Evolutionary conservation across 2,329 filamentous ascomycete genomes (phyloP).

Genomic region (Colletotrichum lupini): DNA sequence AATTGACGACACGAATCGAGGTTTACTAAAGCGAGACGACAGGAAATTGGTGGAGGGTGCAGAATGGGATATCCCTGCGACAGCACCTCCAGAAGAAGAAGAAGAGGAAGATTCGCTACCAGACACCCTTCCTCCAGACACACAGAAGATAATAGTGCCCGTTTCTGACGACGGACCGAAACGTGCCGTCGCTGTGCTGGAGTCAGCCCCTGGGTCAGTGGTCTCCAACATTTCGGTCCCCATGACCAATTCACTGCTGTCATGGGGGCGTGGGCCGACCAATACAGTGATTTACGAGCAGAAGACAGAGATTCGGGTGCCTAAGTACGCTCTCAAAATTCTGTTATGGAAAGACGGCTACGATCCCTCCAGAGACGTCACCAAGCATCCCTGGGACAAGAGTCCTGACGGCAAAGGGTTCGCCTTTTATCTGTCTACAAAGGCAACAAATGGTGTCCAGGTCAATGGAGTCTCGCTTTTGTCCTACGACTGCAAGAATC

Average conservation of each 20-base stretch:
- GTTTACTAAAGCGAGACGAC: constrained; percentile 39
- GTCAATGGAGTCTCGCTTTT: constrained; percentile 79
- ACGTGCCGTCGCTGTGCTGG: constrained; percentile 71
- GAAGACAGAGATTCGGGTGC: constrained; percentile 75
- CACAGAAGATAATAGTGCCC: constrained; percentile 48
- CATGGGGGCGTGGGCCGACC: constrained; percentile 78
- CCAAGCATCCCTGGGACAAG: constrained; percentile 51
- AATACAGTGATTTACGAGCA: constrained; percentile 77
- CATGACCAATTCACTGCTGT: constrained; percentile 74
- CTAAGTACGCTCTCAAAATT: constrained; percentile 84
- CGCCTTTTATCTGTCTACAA: constrained; percentile 81
- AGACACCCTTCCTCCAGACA: constrained; percentile 51
- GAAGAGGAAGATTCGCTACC: constrained; percentile 43
- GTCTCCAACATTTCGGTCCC: constrained; percentile 71
- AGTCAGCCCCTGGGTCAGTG: constrained; percentile 73
- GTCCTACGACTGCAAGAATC: constrained; percentile 65
- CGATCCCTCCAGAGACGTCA: constrained; percentile 66
- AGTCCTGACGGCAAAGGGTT: constrained; percentile 64
- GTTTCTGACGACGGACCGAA: constrained; percentile 47
- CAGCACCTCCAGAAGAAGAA: constrained; percentile 34
- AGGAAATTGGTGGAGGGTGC: constrained; percentile 40
- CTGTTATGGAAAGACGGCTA: constrained; percentile 78
- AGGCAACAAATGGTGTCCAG: constrained; percentile 78
- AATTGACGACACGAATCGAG: constrained; percentile 34
- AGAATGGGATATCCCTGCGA: constrained; percentile 41